Percentiles rank a stretch among this genome's conserved stretches.
Conservation (phyloP, 495 filamentous ascomycete genomes). For the Jackrogersella multiformis region DNA sequence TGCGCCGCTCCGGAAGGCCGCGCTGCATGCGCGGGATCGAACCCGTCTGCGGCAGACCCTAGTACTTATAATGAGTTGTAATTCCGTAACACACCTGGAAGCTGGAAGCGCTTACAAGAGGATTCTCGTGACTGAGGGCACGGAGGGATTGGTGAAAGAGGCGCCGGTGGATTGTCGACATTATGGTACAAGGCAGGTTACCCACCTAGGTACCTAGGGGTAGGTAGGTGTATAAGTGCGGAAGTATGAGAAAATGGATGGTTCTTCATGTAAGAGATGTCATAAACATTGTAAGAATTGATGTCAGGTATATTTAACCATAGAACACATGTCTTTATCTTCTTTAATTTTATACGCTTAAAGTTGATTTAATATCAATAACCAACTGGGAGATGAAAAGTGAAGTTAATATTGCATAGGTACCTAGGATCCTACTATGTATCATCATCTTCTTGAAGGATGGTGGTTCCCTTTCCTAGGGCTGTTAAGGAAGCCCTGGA, state of each 20-base stretch:
- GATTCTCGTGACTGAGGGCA: conserved; percentile 85
- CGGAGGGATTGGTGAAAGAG: conserved; percentile 75
- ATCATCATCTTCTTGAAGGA: no score
- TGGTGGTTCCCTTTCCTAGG: not conserved
- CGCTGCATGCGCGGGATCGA: conserved; percentile 83
- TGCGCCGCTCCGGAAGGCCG: conserved; percentile 81
- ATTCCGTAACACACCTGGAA: not conserved
- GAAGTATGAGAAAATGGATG: not conserved
- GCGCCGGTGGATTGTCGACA: conserved; percentile 58
- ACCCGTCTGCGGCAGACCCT: conserved; percentile 86
- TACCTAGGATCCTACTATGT: no score
- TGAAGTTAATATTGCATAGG: not conserved
- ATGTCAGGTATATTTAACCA: no score
- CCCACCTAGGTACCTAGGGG: no score
- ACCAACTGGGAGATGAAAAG: not conserved
- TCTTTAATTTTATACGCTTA: not conserved
- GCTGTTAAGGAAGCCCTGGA: not conserved
- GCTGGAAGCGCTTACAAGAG: conserved; percentile 66
- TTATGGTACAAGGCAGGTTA: conserved; percentile 37
- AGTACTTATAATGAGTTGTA: conserved; percentile 22
- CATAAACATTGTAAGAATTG: not conserved
- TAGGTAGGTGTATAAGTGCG: not conserved
- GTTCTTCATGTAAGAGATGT: not conserved
- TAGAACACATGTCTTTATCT: no score
- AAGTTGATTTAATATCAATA: not conserved